Evolutionary conservation across 2,329 filamentous ascomycete species (phyloP).

Genomic region (Cylindrodendrum hubeiense): DNA sequence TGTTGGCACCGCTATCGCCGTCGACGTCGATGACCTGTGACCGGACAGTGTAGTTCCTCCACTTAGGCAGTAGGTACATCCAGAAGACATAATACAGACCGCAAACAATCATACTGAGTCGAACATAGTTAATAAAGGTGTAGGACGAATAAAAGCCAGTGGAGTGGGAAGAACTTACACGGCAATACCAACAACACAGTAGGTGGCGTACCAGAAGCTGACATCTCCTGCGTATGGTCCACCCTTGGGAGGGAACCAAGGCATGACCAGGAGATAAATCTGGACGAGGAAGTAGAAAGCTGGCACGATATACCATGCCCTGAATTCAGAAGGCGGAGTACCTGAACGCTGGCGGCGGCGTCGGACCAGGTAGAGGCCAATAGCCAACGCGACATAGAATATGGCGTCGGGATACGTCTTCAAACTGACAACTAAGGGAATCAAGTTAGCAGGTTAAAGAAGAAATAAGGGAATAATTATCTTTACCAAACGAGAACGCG

Average conservation of each 20-base stretch:
- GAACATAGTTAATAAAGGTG: neutral
- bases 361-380: slow-evolving; percentile 71
- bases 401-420: slow-evolving; percentile 68
- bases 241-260: slow-evolving; percentile 76
- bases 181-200: slow-evolving; percentile 72
- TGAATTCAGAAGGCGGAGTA: slow-evolving; percentile 64
- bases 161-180: slow-evolving; percentile 61
- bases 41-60: slow-evolving; percentile 65
- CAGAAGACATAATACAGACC: slow-evolving; percentile 70
- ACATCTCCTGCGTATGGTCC: slow-evolving; percentile 70
- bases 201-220: slow-evolving; percentile 82
- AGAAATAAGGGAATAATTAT: rapidly evolving
- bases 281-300: slow-evolving; percentile 71
- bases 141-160: rapidly evolving
- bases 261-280: slow-evolving; percentile 74
- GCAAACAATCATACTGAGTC: slow-evolving; percentile 62
- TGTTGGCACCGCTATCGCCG: slow-evolving; percentile 55
- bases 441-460: slow-evolving; percentile 39
- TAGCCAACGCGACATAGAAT: slow-evolving; percentile 68
- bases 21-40: slow-evolving; percentile 64
- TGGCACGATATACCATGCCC: slow-evolving; percentile 69
- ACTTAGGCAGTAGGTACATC: slow-evolving; percentile 67
- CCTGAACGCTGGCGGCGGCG: slow-evolving; percentile 64
- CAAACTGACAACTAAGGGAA: slow-evolving; percentile 66
- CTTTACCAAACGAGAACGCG: slow-evolving; percentile 71